These are phyloP conservation scores for Ramularia endophylla DNA, from an alignment of 2,329 filamentous ascomycete genomes.

Conservation along the genomic window DNA sequence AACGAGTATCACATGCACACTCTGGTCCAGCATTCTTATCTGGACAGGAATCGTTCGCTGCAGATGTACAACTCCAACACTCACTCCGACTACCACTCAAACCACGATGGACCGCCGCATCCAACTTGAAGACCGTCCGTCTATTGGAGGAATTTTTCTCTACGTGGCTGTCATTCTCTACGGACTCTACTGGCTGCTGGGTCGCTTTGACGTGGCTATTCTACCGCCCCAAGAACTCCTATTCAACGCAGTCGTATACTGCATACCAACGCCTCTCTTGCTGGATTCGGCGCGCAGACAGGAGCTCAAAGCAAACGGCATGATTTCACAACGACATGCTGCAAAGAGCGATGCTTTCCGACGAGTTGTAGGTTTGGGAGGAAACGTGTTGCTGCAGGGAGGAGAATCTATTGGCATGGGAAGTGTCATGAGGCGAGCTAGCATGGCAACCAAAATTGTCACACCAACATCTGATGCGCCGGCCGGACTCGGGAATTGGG, in stretches of 20 bases:
- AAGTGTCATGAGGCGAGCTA: slow-evolving; percentile 27
- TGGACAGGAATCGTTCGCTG: not conserved
- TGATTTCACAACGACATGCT: slow-evolving; percentile 29
- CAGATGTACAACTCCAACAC: slow-evolving; percentile 5
- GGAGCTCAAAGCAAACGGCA: slow-evolving; percentile 24
- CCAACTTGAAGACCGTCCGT: slow-evolving; percentile 16
- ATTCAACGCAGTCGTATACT: slow-evolving; percentile 56
- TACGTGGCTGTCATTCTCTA: slow-evolving; percentile 25
- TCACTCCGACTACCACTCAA: not conserved
- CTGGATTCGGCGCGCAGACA: slow-evolving; percentile 47
- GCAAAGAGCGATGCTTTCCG: slow-evolving; percentile 34
- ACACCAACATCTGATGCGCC: slow-evolving; percentile 31
- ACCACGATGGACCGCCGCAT: slow-evolving; percentile 19
- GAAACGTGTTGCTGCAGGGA: slow-evolving; percentile 32
- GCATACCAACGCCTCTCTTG: slow-evolving; percentile 53
- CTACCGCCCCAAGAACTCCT: slow-evolving; percentile 44
- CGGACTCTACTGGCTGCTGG: slow-evolving; percentile 27
- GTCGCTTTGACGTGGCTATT: slow-evolving; percentile 27
- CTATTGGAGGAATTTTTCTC: slow-evolving; percentile 17
- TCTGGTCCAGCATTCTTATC: no score
- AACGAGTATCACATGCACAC: no score
- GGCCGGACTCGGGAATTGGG: slow-evolving; percentile 75
- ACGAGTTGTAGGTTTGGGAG: slow-evolving; percentile 34
- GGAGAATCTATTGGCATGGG: slow-evolving; percentile 27
- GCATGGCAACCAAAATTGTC: slow-evolving; percentile 15